phyloP scores from a whole-genome alignment of 129 eudicot genomes.

The Daucus carota region DH1_v3.0 NC_030384.2:44717001-44717500 shows the following conservation, averaged over 20 bases:
- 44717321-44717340: neutral
- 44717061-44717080: constrained; percentile 15
- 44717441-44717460: neutral
- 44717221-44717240: constrained; percentile 28
- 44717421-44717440: neutral
- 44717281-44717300: neutral
- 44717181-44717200: constrained; percentile 36
- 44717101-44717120: constrained; percentile 25
- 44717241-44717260: constrained; percentile 4
- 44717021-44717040: constrained; percentile 27
- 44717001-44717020: constrained; percentile 25
- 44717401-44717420: too few species aligned
- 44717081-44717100: constrained; percentile 18
- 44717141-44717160: constrained; percentile 26
- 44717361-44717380: neutral
- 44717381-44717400: neutral
- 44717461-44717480: neutral
- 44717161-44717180: constrained; percentile 33
- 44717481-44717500: neutral
- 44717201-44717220: constrained; percentile 29
- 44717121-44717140: constrained; percentile 15
- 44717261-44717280: neutral
- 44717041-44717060: constrained; percentile 28
- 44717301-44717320: constrained; percentile 32
- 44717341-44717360: neutral